Evolutionary conservation across 352 stramenopile species (phyloP).

Genomic region (Phytophthora agathidicida): DNA sequence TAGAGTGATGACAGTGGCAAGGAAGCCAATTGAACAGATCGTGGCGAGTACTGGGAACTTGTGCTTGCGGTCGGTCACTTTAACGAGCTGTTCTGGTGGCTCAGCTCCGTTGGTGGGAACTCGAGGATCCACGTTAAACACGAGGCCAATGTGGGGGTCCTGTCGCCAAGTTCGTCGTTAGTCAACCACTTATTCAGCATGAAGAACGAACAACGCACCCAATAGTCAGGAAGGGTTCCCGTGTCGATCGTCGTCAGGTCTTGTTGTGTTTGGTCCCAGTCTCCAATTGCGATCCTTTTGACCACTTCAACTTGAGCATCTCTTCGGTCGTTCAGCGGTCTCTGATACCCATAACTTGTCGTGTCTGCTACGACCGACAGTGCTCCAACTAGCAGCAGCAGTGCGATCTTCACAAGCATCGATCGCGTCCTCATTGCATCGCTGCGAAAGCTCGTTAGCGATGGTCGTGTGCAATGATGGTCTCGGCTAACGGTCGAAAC

Average conservation of each 20-base stretch:
- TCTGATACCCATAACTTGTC: background rate
- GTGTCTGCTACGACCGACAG: background rate
- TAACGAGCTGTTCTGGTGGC: constrained; percentile 70
- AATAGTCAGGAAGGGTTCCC: constrained; percentile 57
- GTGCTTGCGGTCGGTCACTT: constrained; percentile 73
- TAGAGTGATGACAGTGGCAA: constrained; percentile 64
- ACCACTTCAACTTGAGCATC: constrained; percentile 9
- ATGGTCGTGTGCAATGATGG: background rate
- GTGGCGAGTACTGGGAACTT: constrained; percentile 75
- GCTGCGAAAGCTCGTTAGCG: background rate
- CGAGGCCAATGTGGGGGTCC: background rate
- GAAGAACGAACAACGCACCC: constrained; percentile 25
- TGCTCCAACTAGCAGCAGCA: constrained; percentile 8
- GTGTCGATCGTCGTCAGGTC: constrained; percentile 41
- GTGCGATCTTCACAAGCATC: background rate
- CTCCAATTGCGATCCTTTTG: constrained; percentile 1
- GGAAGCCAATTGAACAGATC: constrained; percentile 70
- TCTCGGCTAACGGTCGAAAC: constrained; percentile 15
- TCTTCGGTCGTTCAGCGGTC: background rate
- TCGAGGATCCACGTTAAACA: constrained; percentile 22
- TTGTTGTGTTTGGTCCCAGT: constrained; percentile 4
- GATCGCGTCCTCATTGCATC: background rate
- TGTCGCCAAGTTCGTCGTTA: background rate
- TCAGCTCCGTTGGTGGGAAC: constrained; percentile 62
- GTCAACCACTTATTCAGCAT: background rate